Evolutionary conservation across 2,329 filamentous ascomycete species (phyloP), one percentile per base, ranked within the genome.

Genomic region (Fusarium sp.): DNA sequence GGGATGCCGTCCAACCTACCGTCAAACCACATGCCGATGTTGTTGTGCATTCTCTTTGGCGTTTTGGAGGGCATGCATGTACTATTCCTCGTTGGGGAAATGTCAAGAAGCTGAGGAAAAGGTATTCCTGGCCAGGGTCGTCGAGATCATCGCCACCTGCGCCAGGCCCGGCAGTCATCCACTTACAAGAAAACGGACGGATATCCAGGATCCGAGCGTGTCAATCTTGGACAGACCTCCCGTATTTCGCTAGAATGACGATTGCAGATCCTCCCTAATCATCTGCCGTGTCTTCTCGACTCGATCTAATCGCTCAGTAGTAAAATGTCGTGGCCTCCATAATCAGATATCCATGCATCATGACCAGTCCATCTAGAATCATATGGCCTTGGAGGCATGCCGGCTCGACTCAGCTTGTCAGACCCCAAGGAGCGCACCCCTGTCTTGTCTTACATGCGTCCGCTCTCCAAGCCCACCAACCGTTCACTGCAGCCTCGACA

Each of bases 381-480:
- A 58, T 31, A 49, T 58, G 56, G 40, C 18, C 56, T 58, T 36
- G 40, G 20, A 40, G 36, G 27, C 18, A 57, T 44, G 27, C 38
- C 25, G 18, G 42, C 40, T 27, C 42, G 29, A 27, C 38, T 33
- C 40, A 58, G 40, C 27, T 50, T 50, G 42, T 58, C 14, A 50
- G 42, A 58, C 56, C 27, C 56, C 31, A 44, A 44, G 20, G 27
- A 36, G 29, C 57, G 11, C 33, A 70, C 14, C 67, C 68, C 64
- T 70, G 67, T 50, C 57, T 70, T 70, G 64, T 59, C 64, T 70
- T 53, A 67, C 68, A 61, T 61, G 58, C 58, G 69, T 69, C 46
- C 20, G 25, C 46, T 34, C 40, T 38, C 29, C 58, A 70, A 70
- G 51, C 61, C 68, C 61, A 69, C 70, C 72, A 74, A 73, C 71